Evolutionary conservation across 371 early-diverging fungal species (phyloP).

Genomic region (Globomyces sp.): DNA sequence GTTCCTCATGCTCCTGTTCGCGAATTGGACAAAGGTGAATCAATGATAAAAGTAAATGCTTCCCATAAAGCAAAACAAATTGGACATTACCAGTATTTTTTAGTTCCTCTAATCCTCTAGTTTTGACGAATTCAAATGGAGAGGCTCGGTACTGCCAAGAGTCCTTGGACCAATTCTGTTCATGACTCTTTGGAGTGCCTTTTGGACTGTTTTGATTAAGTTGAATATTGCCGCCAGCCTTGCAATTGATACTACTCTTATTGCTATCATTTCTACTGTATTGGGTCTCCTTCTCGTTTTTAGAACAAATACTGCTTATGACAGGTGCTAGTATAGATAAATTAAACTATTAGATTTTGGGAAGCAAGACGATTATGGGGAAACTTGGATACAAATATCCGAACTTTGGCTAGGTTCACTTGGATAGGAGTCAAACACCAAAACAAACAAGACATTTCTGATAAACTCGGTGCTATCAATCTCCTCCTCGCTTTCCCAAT

Average conservation of each 20-base stretch:
- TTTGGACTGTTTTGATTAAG: conserved; percentile 27
- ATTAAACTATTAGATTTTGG: conserved; percentile 46
- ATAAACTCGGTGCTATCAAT: conserved; percentile 62
- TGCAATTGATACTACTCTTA: conserved; percentile 23
- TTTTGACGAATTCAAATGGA: conserved; percentile 13
- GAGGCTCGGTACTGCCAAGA: conserved; percentile 3
- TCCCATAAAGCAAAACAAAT: too few relatives aligned
- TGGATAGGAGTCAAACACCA: conserved; percentile 36
- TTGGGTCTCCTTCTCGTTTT: conserved; percentile 32
- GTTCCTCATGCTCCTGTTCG: too few relatives aligned
- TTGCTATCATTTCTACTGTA: conserved; percentile 40
- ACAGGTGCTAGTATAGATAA: not conserved
- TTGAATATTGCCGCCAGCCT: conserved; percentile 12
- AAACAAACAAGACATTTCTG: not conserved
- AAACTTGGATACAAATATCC: conserved; percentile 5
- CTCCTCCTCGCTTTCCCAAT: conserved; percentile 66
- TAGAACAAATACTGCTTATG: conserved; percentile 19
- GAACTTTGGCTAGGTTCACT: conserved; percentile 12
- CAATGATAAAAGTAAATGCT: too few relatives aligned
- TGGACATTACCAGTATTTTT: too few relatives aligned
- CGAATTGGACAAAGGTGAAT: too few relatives aligned
- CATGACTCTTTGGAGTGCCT: conserved; percentile 27
- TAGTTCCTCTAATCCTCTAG: not conserved
- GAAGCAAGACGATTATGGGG: conserved; percentile 50
- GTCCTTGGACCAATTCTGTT: not conserved